Conservation (phyloP, 164 flowering plant genomes). For the Piper betle region DNA sequence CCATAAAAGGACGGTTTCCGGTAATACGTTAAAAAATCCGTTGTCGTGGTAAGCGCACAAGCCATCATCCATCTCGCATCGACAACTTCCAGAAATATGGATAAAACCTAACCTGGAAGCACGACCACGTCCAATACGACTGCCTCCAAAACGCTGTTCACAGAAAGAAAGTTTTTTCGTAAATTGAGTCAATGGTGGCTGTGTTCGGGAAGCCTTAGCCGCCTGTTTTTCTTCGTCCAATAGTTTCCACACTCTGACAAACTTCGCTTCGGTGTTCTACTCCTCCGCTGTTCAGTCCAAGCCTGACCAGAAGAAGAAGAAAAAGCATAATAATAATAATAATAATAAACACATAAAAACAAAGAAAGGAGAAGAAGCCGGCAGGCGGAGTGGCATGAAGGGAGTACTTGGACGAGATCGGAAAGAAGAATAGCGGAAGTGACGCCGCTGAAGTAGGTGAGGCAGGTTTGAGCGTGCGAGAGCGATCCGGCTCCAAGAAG, state of each 20-base stretch:
- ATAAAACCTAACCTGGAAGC: slow-evolving; percentile 55
- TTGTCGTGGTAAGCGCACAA: too few species aligned
- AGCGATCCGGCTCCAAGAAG: slow-evolving; percentile 84
- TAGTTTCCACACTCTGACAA: slow-evolving; percentile 40
- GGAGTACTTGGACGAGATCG: slow-evolving; percentile 65
- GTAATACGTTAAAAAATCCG: too few species aligned
- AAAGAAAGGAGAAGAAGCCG: not conserved
- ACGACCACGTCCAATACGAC: slow-evolving; percentile 50
- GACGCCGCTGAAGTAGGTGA: slow-evolving; percentile 77
- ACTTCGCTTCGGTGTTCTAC: slow-evolving; percentile 34
- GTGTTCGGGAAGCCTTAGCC: slow-evolving; percentile 60
- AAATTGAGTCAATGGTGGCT: slow-evolving; percentile 66
- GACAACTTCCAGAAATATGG: not conserved
- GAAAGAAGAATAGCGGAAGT: slow-evolving; percentile 85
- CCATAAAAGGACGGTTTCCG: too few species aligned
- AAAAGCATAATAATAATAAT: too few species aligned
- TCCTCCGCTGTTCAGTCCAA: slow-evolving; percentile 61
- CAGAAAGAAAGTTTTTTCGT: slow-evolving; percentile 73
- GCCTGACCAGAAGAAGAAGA: slow-evolving; percentile 29
- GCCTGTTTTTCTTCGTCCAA: slow-evolving; percentile 42
- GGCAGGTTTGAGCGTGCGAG: slow-evolving; percentile 67
- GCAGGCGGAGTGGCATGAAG: not conserved
- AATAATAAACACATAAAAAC: not conserved
- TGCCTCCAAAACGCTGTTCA: slow-evolving; percentile 64
- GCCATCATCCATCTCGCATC: too few species aligned